phyloP scores from a whole-genome alignment of 75 land plant species.

The Pinus taeda region DNA sequence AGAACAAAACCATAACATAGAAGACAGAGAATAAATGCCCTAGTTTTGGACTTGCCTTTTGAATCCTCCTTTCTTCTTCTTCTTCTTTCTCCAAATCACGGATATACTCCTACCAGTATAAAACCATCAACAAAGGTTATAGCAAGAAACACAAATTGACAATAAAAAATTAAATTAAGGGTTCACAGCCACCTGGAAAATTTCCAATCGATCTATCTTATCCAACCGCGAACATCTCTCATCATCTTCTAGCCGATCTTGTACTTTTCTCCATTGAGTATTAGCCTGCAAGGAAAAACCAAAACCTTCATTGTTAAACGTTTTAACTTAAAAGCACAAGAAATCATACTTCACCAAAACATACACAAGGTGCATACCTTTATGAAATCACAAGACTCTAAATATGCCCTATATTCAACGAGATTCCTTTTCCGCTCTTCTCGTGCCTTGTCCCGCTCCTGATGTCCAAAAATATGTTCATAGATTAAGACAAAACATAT shows the following conservation, averaged over 20 bases:
- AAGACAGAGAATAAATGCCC: background rate
- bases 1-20: background rate
- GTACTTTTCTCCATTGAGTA: constrained; percentile 95
- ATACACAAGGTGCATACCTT: constrained; percentile 45
- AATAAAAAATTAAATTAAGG: background rate
- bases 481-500: too few relatives aligned
- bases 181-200: constrained; percentile 64
- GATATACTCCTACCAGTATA: constrained; percentile 71
- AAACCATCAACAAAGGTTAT: background rate
- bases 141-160: background rate
- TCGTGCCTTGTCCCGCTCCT: constrained; percentile 84
- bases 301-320: background rate
- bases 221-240: constrained; percentile 89
- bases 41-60: constrained; percentile 48
- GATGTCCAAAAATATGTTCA: background rate
- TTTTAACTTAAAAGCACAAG: background rate
- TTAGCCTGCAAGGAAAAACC: constrained; percentile 46
- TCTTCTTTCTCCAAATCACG: constrained; percentile 89
- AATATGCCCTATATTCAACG: constrained; percentile 60
- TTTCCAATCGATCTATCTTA: constrained; percentile 81
- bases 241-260: constrained; percentile 92
- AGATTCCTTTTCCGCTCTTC: constrained; percentile 70
- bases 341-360: background rate
- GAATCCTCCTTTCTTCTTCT: constrained; percentile 78
- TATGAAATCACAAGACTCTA: constrained; percentile 87